Evolutionary conservation across 23 red algal genomes (phyloP).

Genomic region (Gracilariopsis chorda): DNA sequence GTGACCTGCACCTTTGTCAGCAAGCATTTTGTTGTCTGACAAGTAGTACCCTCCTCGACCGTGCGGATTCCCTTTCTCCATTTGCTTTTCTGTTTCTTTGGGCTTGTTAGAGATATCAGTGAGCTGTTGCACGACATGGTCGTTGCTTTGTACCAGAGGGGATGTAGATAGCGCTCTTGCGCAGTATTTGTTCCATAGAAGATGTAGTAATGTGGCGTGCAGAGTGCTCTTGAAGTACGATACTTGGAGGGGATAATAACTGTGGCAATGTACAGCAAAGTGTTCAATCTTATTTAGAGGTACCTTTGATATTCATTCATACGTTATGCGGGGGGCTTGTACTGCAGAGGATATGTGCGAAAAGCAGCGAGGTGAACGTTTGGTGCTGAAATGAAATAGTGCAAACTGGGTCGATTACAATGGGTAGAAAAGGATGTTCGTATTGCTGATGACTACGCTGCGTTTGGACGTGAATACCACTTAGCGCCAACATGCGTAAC

Average conservation of each 20-base stretch:
- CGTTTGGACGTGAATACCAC: constrained; percentile 84
- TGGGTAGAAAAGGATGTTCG: constrained; percentile 86
- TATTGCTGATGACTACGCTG: constrained; percentile 74
- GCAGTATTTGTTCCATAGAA: constrained; percentile 93
- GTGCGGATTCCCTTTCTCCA: constrained; percentile 35
- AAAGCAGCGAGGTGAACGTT: constrained; percentile 94
- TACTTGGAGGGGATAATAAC: constrained; percentile 91
- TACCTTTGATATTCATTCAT: constrained; percentile 84
- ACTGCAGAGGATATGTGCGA: constrained; percentile 84
- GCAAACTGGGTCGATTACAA: constrained; percentile 89
- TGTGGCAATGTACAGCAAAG: constrained; percentile 82
- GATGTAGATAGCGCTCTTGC: constrained; percentile 82
- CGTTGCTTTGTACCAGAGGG: constrained; percentile 61
- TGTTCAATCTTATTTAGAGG: constrained; percentile 92
- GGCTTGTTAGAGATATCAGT: constrained; percentile 81
- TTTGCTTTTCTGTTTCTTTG: constrained; percentile 32
- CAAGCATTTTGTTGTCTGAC: constrained; percentile 7
- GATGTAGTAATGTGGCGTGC: constrained; percentile 71
- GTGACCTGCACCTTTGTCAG: constrained; percentile 37
- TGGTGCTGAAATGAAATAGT: constrained; percentile 76
- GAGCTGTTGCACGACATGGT: constrained; percentile 73
- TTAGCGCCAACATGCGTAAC: constrained; percentile 99
- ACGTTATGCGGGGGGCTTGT: constrained; percentile 58
- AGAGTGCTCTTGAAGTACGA: constrained; percentile 82
- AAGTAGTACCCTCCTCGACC: constrained; percentile 29